phyloP scores from a whole-genome alignment of 805 yeast genomes.

The Lipomyces sp. region DNA sequence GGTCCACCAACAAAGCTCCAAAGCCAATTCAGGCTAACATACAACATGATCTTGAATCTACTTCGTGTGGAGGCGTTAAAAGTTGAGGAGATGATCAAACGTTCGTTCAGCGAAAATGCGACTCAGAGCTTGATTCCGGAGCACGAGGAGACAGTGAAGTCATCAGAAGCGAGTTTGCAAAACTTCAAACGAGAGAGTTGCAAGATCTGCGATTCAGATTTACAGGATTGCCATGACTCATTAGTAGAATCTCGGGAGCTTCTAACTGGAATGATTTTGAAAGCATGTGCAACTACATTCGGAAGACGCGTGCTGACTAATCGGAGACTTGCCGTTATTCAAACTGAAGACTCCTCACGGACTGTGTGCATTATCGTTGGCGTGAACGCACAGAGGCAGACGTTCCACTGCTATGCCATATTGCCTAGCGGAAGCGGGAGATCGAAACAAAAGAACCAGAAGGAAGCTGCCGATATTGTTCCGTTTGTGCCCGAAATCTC shows the following conservation, averaged over 20 bases:
- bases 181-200: slow-evolving; percentile 38
- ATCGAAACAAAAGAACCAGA: slow-evolving; percentile 2
- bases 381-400: slow-evolving; percentile 6
- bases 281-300: slow-evolving; percentile 45
- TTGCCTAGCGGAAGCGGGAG: slow-evolving; percentile 6
- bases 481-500: slow-evolving; percentile 20
- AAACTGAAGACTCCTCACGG: slow-evolving; percentile 21
- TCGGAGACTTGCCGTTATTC: slow-evolving; percentile 25
- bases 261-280: slow-evolving; percentile 48
- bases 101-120: slow-evolving; percentile 88
- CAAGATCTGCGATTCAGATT: slow-evolving; percentile 42
- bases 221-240: slow-evolving; percentile 47
- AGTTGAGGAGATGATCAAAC: slow-evolving; percentile 98
- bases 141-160: slow-evolving; percentile 64
- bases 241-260: slow-evolving; percentile 47
- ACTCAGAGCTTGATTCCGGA: slow-evolving; percentile 83
- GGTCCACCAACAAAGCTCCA: slow-evolving; percentile 88
- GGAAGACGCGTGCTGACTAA: slow-evolving; percentile 47
- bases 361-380: slow-evolving; percentile 24
- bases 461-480: slow-evolving; percentile 15
- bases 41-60: slow-evolving; percentile 89
- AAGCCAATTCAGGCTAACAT: slow-evolving; percentile 91
- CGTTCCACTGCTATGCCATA: slow-evolving; percentile 20
- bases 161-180: slow-evolving; percentile 48
- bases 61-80: slow-evolving; percentile 88